phyloP scores from a whole-genome alignment of 345 rosid genomes.

The Rhodomyrtus tomentosa region DNA sequence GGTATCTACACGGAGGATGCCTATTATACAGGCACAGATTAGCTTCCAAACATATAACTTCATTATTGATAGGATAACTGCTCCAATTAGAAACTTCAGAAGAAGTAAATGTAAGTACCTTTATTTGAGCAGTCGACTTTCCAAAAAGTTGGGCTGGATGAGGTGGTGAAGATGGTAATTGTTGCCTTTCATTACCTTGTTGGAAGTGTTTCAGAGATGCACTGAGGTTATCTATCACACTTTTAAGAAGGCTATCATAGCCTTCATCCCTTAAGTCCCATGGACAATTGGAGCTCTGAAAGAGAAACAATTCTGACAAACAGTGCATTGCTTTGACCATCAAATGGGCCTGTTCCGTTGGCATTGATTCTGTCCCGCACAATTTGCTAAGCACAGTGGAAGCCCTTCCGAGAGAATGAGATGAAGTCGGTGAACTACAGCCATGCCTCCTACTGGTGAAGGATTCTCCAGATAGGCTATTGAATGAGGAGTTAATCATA shows the following conservation, averaged over 20 bases:
- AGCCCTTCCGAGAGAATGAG: slow-evolving; percentile 26
- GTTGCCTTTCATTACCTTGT: slow-evolving; percentile 15
- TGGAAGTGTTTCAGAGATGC: slow-evolving; percentile 19
- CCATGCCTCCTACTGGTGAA: slow-evolving; percentile 19
- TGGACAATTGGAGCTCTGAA: slow-evolving; percentile 41
- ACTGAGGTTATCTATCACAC: slow-evolving; percentile 42
- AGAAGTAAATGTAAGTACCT: not conserved
- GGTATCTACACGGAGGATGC: not conserved
- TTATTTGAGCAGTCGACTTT: not conserved
- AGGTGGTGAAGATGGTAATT: not conserved
- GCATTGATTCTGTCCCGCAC: slow-evolving; percentile 6
- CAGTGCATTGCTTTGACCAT: slow-evolving; percentile 44
- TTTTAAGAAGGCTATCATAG: slow-evolving; percentile 44
- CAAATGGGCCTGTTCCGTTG: slow-evolving; percentile 12
- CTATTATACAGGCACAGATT: not conserved
- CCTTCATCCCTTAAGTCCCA: slow-evolving; percentile 46
- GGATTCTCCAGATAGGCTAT: slow-evolving; percentile 24
- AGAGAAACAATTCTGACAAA: slow-evolving; percentile 62
- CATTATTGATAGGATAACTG: not conserved
- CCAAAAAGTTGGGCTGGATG: not conserved
- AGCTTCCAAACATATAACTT: not conserved
- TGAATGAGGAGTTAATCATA: slow-evolving; percentile 14
- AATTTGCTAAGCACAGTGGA: slow-evolving; percentile 7
- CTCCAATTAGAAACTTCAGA: not conserved
- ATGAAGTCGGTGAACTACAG: slow-evolving; percentile 5